Base-by-base conservation (phyloP, 1,139 yeast species). In the Pichia sp. region DNA sequence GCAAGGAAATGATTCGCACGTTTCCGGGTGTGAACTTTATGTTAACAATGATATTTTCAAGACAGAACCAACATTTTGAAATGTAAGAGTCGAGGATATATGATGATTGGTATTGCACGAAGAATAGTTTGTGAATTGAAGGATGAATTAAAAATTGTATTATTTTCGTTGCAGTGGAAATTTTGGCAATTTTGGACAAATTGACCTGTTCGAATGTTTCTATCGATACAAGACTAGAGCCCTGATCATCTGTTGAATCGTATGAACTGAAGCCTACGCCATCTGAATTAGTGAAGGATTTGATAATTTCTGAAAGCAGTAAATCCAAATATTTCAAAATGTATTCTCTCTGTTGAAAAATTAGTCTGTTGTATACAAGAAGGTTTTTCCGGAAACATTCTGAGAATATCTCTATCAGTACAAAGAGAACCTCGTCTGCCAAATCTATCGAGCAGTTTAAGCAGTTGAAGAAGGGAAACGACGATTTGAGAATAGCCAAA, bases 1-100 rank as follows among this genome's bases (percentile, higher is more conserved):
- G 54, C 5, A 48, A 10, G 8, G 46, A 46, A 5, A 49, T 39
- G 3, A 46, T 43, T 1, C 52, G 31, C 3, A 44, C 22, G 13
- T 51, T 52, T 18, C 58, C 59, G 10, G 54, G 40, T 7, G 49
- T 47, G 13, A 65, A 56, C 22, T 59, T 58, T 12, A 62, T 55
- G 50, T 65, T 65, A 13, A 63, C 54, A 1, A 61, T 62, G 3
- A 60, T 55, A 39, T 65, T 63, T 31, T 63, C 64, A 41, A 66
- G 46, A 44, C 69, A 66, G 48, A 66, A 63, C 69, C 69, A 66
- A 2, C 59, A 50, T 46, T 66, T 57, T n/a, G 59, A 55, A 1
- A 65, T 57, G 13, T 58, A 52, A 25, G 60, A 60, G 36, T 66
- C 66, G 1, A 65, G 25, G 4, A 54, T 44, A 22, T 58, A 55